A percentile compares a stretch with the other conserved stretches of the same genome.
phyloP scores from a whole-genome alignment of 1,284 basidiomycete species.

The Gymnopus androsaceus region DNA sequence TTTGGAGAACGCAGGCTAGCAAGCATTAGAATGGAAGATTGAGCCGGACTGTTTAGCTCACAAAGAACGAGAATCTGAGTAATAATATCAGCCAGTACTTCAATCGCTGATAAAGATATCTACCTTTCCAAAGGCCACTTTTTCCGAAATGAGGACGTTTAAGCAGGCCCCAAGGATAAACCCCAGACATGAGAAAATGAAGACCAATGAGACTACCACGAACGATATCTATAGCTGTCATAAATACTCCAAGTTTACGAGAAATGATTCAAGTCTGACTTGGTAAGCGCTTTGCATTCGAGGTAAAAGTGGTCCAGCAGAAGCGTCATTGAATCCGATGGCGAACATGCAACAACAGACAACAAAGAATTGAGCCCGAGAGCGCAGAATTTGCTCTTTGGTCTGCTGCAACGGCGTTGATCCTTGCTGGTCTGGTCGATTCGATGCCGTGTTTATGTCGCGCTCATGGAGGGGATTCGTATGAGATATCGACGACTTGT shows the following conservation, averaged over 20 bases:
- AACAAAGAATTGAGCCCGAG: constrained; percentile 30
- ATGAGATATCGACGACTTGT: background rate
- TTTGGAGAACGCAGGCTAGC: constrained; percentile 43
- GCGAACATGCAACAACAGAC: constrained; percentile 38
- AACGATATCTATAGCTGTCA: constrained; percentile 42
- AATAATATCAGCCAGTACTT: background rate
- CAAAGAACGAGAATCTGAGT: constrained; percentile 40
- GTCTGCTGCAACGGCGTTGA: background rate
- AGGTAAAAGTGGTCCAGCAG: constrained; percentile 44
- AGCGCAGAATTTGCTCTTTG: background rate
- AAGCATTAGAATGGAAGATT: background rate
- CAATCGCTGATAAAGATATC: constrained; percentile 4
- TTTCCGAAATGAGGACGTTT: constrained; percentile 58
- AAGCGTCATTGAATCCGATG: constrained; percentile 49
- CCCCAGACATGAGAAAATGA: constrained; percentile 45
- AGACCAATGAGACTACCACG: constrained; percentile 49
- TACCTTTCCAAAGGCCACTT: constrained; percentile 63
- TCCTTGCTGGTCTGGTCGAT: background rate
- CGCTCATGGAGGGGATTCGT: too few relatives aligned
- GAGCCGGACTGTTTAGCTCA: constrained; percentile 17
- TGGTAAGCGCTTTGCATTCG: constrained; percentile 54
- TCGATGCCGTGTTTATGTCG: too few relatives aligned
- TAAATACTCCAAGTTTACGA: background rate
- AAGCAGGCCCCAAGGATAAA: constrained; percentile 53
- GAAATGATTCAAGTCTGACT: constrained; percentile 30